Percentiles rank a stretch among this genome's conserved stretches.
Conservation (phyloP, 129 eudicot genomes). For the Centaurea solstitialis region DNA sequence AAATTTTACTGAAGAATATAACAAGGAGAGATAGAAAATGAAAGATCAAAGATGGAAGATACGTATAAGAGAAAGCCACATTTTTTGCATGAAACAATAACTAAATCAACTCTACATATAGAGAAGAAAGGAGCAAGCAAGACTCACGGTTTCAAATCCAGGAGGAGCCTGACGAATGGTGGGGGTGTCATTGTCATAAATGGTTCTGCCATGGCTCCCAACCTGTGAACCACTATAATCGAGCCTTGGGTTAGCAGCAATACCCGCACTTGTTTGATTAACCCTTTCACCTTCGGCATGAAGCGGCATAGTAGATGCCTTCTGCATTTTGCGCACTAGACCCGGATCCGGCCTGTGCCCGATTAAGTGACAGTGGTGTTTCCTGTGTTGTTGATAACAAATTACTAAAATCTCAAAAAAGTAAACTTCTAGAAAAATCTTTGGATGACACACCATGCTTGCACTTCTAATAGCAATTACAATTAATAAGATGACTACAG, state of each 20-base stretch:
- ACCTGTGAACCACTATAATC: conserved; percentile 39
- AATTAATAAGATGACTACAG: neutral
- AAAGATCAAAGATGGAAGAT: neutral
- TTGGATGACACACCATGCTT: too few species aligned
- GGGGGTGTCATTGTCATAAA: conserved; percentile 26
- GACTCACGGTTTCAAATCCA: conserved; percentile 45
- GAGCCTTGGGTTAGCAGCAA: conserved; percentile 29
- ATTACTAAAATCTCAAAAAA: neutral
- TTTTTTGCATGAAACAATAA: neutral
- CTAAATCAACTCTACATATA: neutral
- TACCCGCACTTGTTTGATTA: conserved; percentile 29
- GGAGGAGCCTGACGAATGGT: conserved; percentile 33
- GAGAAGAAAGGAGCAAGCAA: neutral
- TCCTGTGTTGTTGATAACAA: conserved; percentile 51
- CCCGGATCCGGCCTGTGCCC: conserved; percentile 54
- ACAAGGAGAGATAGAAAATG: neutral
- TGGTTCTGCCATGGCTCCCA: conserved; percentile 23
- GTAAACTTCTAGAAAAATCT: neutral
- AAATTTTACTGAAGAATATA: too few species aligned
- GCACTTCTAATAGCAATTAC: neutral
- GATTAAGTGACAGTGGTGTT: conserved; percentile 59
- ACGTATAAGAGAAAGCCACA: neutral
- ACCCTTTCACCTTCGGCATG: conserved; percentile 18
- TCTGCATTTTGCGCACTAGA: conserved; percentile 34
- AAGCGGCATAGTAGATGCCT: conserved; percentile 14